Conservation (phyloP, 768 basidiomycete species). For the Boletus vinaceobasis region DNA sequence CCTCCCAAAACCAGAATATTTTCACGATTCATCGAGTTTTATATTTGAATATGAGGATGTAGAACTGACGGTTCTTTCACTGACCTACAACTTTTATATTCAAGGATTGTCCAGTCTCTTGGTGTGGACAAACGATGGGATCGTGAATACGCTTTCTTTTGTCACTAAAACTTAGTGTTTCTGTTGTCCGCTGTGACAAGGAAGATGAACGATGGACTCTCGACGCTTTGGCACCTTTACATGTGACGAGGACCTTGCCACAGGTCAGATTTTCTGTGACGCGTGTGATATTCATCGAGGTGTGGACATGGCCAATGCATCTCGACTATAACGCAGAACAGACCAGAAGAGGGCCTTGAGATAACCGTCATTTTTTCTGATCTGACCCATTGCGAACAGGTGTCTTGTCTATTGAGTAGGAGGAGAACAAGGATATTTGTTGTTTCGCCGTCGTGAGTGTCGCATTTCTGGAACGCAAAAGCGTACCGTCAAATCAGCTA, state of each 20-base stretch:
- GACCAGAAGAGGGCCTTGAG: not conserved
- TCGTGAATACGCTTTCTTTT: constrained; percentile 1
- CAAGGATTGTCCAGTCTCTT: no score
- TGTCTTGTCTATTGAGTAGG: not conserved
- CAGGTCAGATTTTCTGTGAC: not conserved
- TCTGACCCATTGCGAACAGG: not conserved
- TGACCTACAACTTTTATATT: no score
- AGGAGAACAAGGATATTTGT: not conserved
- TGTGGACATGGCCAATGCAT: not conserved
- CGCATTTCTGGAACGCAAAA: not conserved
- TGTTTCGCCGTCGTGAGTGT: not conserved
- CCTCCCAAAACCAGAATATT: no score
- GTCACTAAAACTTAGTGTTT: not conserved
- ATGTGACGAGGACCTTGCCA: no score
- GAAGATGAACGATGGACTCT: not conserved
- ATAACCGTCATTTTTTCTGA: not conserved
- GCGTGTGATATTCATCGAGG: not conserved
- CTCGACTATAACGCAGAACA: not conserved
- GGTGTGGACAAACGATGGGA: constrained; percentile 1
- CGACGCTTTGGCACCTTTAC: not conserved
- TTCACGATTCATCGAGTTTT: no score
- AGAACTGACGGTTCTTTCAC: not conserved
- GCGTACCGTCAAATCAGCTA: not conserved
- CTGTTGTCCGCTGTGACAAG: not conserved
- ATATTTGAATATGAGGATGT: not conserved